Conservation (phyloP, 768 basidiomycete species). For the Omphalotus guepiniiformis region DNA sequence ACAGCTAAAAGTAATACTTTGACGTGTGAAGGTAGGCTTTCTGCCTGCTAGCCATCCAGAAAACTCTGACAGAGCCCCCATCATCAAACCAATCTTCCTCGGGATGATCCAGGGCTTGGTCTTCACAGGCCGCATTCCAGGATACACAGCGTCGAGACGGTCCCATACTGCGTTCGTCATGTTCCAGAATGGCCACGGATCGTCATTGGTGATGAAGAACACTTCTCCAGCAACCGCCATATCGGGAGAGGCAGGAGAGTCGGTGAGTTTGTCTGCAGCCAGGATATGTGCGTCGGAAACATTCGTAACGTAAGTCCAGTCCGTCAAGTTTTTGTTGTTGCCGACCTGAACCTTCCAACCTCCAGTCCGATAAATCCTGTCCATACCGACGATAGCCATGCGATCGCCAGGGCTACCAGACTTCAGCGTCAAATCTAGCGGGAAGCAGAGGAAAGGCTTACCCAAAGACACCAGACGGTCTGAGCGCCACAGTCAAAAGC, state of each 20-base stretch:
- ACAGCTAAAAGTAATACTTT: slow-evolving; percentile 51
- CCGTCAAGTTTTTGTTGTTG: slow-evolving; percentile 63
- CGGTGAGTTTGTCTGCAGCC: slow-evolving; percentile 60
- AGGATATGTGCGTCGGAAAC: slow-evolving; percentile 71
- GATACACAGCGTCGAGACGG: slow-evolving; percentile 35
- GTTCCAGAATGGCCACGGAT: slow-evolving; percentile 76
- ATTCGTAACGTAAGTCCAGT: slow-evolving; percentile 75
- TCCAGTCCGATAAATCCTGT: slow-evolving; percentile 51
- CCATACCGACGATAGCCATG: slow-evolving; percentile 52
- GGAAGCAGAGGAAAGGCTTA: slow-evolving; percentile 21
- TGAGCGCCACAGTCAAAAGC: slow-evolving; percentile 58
- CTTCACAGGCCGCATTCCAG: slow-evolving; percentile 28
- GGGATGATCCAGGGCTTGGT: slow-evolving; percentile 8
- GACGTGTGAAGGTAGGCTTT: slow-evolving; percentile 59
- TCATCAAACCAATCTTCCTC: slow-evolving; percentile 15
- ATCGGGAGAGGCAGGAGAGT: slow-evolving; percentile 48
- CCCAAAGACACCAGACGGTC: slow-evolving; percentile 77
- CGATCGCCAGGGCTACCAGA: slow-evolving; percentile 60
- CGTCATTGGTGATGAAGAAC: slow-evolving; percentile 78
- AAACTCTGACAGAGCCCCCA: slow-evolving; percentile 43
- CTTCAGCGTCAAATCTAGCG: neutral
- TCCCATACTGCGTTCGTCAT: slow-evolving; percentile 57
- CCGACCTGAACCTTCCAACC: slow-evolving; percentile 71
- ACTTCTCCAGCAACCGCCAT: slow-evolving; percentile 63
- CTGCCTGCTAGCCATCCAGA: slow-evolving; percentile 47